These are phyloP conservation scores for Tricholoma matsutake DNA, from an alignment of 768 basidiomycete genomes.

Conservation along the genomic window DNA sequence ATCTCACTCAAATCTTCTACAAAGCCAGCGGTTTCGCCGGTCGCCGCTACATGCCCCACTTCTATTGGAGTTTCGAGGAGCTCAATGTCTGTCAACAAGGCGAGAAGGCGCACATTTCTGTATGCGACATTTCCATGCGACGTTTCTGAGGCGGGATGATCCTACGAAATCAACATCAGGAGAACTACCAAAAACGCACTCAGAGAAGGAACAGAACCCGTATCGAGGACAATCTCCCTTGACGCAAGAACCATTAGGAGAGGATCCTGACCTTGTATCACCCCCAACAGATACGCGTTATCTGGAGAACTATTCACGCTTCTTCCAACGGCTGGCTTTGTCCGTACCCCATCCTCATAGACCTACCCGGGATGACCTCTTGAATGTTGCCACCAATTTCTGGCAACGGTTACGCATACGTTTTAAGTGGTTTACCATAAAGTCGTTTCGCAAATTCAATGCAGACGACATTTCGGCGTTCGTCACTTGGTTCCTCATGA, in stretches of 20 bases:
- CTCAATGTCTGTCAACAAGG: neutral
- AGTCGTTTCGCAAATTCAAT: slow-evolving; percentile 92
- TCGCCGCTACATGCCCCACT: neutral
- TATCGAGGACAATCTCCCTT: neutral
- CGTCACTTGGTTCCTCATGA: slow-evolving; percentile 92
- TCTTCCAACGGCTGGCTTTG: slow-evolving; percentile 74
- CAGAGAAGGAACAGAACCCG: neutral
- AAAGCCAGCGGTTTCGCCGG: neutral
- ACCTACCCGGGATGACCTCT: slow-evolving; percentile 87
- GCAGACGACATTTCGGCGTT: slow-evolving; percentile 97
- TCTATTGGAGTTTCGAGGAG: neutral
- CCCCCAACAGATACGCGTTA: slow-evolving; percentile 19
- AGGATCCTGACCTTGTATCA: slow-evolving; percentile 2
- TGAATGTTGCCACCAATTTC: slow-evolving; percentile 83
- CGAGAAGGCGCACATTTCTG: neutral
- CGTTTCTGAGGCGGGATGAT: slow-evolving; percentile 5
- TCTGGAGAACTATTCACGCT: slow-evolving; percentile 72
- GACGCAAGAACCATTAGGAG: neutral
- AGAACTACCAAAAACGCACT: neutral
- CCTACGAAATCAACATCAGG: neutral
- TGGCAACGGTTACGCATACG: slow-evolving; percentile 86
- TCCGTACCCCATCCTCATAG: slow-evolving; percentile 74
- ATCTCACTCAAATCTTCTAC: neutral
- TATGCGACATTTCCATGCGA: slow-evolving; percentile 19
- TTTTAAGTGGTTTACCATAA: slow-evolving; percentile 97